Conservation (phyloP, 2,329 filamentous ascomycete genomes). For the Juglanconis sp. region DNA sequence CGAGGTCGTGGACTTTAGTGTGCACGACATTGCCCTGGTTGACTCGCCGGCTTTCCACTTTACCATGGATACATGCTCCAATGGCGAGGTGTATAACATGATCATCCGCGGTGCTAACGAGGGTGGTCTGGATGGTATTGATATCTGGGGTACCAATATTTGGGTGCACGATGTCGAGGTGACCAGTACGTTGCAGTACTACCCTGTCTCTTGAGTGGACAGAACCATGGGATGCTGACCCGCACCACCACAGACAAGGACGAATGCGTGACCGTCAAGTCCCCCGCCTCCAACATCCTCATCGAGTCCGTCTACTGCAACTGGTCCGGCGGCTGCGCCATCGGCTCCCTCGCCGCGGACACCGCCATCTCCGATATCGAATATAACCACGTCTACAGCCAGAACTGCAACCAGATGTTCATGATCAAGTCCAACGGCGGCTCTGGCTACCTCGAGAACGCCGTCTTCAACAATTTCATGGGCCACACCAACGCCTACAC, state of each 20-base stretch:
- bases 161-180: conserved; percentile 58
- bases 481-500: conserved; percentile 58
- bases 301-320: conserved; percentile 60
- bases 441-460: conserved; percentile 47
- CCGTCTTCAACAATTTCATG: conserved; percentile 55
- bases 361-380: conserved; percentile 46
- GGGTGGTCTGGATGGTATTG: conserved; percentile 53
- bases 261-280: conserved; percentile 42
- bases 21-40: conserved; percentile 46
- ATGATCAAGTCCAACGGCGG: conserved; percentile 63
- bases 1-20: conserved; percentile 41
- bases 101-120: conserved; percentile 44
- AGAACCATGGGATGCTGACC: neutral
- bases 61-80: conserved; percentile 41
- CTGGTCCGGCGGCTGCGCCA: conserved; percentile 54
- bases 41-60: conserved; percentile 49
- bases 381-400: conserved; percentile 57
- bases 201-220: too few species aligned
- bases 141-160: conserved; percentile 52
- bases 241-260: conserved; percentile 42
- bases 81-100: conserved; percentile 51
- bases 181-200: conserved; percentile 33
- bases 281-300: conserved; percentile 49
- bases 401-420: conserved; percentile 59
- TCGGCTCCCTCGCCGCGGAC: conserved; percentile 50